These are phyloP conservation scores for Coemansia sp. DNA, from an alignment of 192 early-diverging fungal genomes.

Conservation along the genomic window DNA sequence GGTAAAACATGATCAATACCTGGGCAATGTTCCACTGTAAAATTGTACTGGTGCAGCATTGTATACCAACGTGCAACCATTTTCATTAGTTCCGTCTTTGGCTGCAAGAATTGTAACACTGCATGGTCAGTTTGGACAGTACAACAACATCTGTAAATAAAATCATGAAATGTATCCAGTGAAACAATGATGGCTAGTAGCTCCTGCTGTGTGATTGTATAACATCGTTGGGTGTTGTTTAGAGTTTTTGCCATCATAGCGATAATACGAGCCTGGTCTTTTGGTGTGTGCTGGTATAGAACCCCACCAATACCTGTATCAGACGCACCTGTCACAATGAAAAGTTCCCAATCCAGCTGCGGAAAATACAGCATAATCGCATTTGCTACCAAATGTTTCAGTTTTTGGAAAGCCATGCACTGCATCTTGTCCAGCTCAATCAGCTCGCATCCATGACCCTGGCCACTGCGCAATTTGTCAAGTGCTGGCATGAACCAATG, in stretches of 20 bases:
- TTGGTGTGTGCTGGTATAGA: not conserved
- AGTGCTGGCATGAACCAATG: too few species aligned
- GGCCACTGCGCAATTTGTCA: too few species aligned
- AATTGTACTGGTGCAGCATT: too few species aligned
- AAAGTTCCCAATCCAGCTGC: not conserved
- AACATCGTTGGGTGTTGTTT: not conserved
- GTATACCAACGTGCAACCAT: conserved; percentile 26
- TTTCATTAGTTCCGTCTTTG: not conserved
- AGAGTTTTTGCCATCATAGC: not conserved
- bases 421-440: too few species aligned
- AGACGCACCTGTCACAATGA: conserved; percentile 2
- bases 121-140: conserved; percentile 44
- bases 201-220: not conserved
- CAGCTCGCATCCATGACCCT: too few species aligned
- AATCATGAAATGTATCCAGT: conserved; percentile 23
- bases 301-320: not conserved
- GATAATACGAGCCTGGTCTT: not conserved
- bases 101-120: too few species aligned
- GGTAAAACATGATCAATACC: not conserved
- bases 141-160: conserved; percentile 31
- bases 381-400: too few species aligned
- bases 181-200: conserved; percentile 2
- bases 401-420: too few species aligned
- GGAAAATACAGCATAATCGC: not conserved
- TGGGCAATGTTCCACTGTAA: not conserved